Evolutionary conservation across 352 stramenopile genomes (phyloP), one percentile per base, ranked within the genome.

Genomic region (Peronospora belbahrii): DNA sequence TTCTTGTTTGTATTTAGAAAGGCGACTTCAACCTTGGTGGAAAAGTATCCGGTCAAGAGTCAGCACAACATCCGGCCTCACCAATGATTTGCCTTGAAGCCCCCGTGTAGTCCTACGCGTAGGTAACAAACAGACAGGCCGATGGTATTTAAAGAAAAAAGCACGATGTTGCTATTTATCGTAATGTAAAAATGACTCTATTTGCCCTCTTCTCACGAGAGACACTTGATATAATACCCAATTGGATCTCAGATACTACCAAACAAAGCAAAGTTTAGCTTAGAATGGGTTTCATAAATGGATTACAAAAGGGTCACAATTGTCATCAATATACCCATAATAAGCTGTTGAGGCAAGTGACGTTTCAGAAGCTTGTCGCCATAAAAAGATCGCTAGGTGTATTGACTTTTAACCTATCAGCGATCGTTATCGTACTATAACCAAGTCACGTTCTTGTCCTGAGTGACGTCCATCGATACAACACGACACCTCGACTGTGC

Each of bases 1-100:
- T 28, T 9, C 24, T 11, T 11, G 24, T 28, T n/a, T n/a, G n/a
- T n/a, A n/a, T n/a, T n/a, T n/a, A n/a, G 3, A 8, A n/a, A 28
- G 6, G 10, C 3, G 36, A 52, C 48, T 52, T 62, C 48, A 62
- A 28, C n/a, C n/a, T n/a, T n/a, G n/a, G n/a, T n/a, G n/a, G n/a
- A n/a, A 48, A 34, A 53, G 47, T 49, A 58, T 62, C 54, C 35
- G 48, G 48, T 44, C 20, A 38, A 55, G 41, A 62, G 54, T 59
- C 54, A 62, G 54, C 34, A 22, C 18, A 40, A 13, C 30, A 27
- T 39, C 25, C 23, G 37, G 18, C 18, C 3, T 30, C 8, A 15
- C n/a, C 20, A n/a, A 55, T 35, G 43, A 54, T 55, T 59, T 54
- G 43, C 42, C 10, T 52, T 46, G 46, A 60, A 56, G 38, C 25